These are phyloP conservation scores for Colletotrichum kahawae DNA, from an alignment of 2,329 filamentous ascomycete species.

Conservation along the genomic window DNA sequence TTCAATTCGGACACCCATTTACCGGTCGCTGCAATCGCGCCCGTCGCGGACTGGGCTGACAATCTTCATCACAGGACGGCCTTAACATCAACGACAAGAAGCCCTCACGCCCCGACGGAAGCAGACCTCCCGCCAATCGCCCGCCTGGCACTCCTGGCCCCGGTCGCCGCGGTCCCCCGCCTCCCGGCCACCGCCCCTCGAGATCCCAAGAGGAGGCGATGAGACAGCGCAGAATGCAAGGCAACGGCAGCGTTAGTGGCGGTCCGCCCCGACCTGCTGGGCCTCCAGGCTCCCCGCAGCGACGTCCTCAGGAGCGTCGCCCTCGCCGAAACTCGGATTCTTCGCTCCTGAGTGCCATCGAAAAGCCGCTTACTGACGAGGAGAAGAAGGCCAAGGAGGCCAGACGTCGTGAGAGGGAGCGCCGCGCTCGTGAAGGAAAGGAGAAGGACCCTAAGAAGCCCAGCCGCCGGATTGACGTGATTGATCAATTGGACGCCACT, in stretches of 20 bases:
- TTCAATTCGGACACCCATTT: not conserved
- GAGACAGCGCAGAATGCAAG: conserved; percentile 50
- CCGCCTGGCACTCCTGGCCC: conserved; percentile 43
- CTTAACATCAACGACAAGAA: conserved; percentile 69
- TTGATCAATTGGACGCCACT: conserved; percentile 95
- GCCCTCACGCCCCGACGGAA: conserved; percentile 32
- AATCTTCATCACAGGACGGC: conserved; percentile 58
- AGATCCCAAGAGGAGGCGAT: conserved; percentile 71
- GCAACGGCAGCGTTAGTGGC: conserved; percentile 35
- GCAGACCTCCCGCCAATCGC: conserved; percentile 39
- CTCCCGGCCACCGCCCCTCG: conserved; percentile 62
- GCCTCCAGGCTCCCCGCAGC: conserved; percentile 43
- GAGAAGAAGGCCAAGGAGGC: conserved; percentile 56
- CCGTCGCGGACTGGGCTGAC: not conserved
- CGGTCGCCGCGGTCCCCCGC: conserved; percentile 47
- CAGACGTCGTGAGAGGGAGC: conserved; percentile 57
- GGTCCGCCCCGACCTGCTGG: conserved; percentile 34
- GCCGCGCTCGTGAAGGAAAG: conserved; percentile 52
- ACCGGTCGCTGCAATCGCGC: not conserved
- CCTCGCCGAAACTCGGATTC: conserved; percentile 81
- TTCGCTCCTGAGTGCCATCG: conserved; percentile 64
- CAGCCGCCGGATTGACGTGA: conserved; percentile 75
- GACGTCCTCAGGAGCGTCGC: conserved; percentile 48
- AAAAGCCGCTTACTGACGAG: conserved; percentile 65
- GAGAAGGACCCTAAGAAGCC: conserved; percentile 54